phyloP scores from a whole-genome alignment of 2,329 filamentous ascomycete species.

The Diplodia corticola region DNA sequence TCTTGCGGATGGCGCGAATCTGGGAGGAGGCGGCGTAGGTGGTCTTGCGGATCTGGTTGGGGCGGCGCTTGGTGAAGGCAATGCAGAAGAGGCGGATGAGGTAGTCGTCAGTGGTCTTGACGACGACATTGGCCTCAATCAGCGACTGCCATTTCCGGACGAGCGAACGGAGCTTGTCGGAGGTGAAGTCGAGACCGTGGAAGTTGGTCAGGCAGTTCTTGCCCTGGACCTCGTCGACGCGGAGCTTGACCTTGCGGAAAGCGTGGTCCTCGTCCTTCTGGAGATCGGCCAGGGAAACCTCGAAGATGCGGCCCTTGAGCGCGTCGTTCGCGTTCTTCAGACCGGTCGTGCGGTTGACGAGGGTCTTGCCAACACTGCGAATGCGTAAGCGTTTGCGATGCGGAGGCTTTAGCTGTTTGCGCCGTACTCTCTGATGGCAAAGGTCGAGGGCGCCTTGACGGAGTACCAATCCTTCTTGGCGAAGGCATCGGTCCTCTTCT shows the following conservation, averaged over 20 bases:
- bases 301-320: slow-evolving; percentile 97
- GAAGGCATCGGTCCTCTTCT: slow-evolving; percentile 99
- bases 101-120: slow-evolving; percentile 99
- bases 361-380: slow-evolving; percentile 94
- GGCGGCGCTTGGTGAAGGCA: slow-evolving; percentile 97
- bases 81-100: slow-evolving; percentile 98
- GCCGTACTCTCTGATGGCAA: slow-evolving; percentile 92
- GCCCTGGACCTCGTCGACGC: slow-evolving; percentile 98
- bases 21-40: slow-evolving; percentile 97
- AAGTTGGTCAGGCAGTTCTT: slow-evolving; percentile 99
- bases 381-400: slow-evolving; percentile 30
- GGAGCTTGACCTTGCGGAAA: slow-evolving; percentile 99
- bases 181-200: slow-evolving; percentile 99
- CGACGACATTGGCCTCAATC: slow-evolving; percentile 98
- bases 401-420: slow-evolving; percentile 20
- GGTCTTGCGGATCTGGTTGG: slow-evolving; percentile 99
- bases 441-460: slow-evolving; percentile 96
- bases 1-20: slow-evolving; percentile 97
- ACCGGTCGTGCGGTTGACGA: slow-evolving; percentile 99
- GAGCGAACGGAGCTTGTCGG: slow-evolving; percentile 98
- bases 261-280: slow-evolving; percentile 99
- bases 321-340: slow-evolving; percentile 99
- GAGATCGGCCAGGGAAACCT: slow-evolving; percentile 97
- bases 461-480: slow-evolving; percentile 99
- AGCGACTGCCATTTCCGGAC: slow-evolving; percentile 99